Evolutionary conservation across 2,329 filamentous ascomycete species (phyloP).

Genomic region (Penicillium brevicompactum): DNA sequence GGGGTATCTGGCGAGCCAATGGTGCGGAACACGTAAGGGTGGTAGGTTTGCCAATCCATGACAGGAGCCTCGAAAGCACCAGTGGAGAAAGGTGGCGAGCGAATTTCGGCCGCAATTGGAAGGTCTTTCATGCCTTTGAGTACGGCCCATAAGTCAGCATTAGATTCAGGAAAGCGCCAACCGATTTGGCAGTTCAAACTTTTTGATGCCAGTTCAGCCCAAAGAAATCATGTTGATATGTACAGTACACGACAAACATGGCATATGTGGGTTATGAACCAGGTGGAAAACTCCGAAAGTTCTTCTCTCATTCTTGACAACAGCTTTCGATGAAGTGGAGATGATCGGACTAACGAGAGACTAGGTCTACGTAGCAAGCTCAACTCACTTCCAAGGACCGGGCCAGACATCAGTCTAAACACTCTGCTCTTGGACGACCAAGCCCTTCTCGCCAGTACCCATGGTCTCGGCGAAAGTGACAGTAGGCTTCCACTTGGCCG

Average conservation of each 20-base stretch:
- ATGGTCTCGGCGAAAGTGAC: conserved; percentile 61
- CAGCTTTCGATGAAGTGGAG: background rate
- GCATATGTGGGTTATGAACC: background rate
- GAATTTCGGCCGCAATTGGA: too few relatives aligned
- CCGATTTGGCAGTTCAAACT: too few relatives aligned
- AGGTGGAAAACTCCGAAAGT: background rate
- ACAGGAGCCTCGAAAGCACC: too few relatives aligned
- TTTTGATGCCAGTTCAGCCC: too few relatives aligned
- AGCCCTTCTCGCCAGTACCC: background rate
- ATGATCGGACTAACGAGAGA: background rate
- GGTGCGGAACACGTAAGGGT: too few relatives aligned
- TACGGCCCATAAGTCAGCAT: too few relatives aligned
- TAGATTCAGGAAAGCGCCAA: too few relatives aligned
- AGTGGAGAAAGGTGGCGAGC: too few relatives aligned
- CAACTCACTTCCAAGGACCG: background rate
- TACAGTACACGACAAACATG: background rate
- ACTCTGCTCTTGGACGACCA: background rate
- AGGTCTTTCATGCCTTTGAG: too few relatives aligned
- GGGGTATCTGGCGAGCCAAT: too few relatives aligned
- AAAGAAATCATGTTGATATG: too few relatives aligned
- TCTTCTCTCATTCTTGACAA: background rate
- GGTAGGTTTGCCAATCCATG: too few relatives aligned
- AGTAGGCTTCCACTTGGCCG: conserved; percentile 72
- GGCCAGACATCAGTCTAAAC: background rate
- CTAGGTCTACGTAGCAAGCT: background rate